Base-by-base conservation (phyloP, 169 alveolate genomes). In the Plasmodium cynomolgi region DNA sequence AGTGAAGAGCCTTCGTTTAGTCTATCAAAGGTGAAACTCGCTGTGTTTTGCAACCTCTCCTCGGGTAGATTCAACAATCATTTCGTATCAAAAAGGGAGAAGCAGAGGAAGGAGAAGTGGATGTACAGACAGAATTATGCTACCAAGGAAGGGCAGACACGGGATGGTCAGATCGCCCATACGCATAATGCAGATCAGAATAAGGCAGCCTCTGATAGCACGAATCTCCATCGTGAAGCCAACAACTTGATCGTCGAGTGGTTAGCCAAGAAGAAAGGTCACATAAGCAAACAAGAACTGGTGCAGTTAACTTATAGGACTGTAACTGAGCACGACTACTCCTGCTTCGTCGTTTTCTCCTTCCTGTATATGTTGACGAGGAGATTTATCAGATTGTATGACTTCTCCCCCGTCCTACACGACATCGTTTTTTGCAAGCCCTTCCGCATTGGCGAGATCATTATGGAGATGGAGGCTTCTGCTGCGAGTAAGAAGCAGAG, bases 401-500 rank as follows among this genome's bases (percentile, higher is more conserved):
- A 85, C 20, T 85, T 68, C 33, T 37, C 85, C 7, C 13, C 44
- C 23, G 15, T 50, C 41, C 68, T 85, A 26, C 31, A 20, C 11
- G 68, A 85, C 4, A 33, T 50, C 1, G 44, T 85, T 74, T 85
- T 85, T 85, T 75, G 47, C 41, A 75, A 85, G 80, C 29, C 77
- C 8, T 68, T 85, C 31, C 23, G 34, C 26, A 34, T 85, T 47
- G 26, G 62, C 8, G 56, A 85, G 26, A 54, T 85, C 58, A 31
- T 68, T 39, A 50, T 17, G 77, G 20, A 5, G 58, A 5, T 44
- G 58, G 37, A 29, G 31, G 77, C 34, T 50, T 50, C 62, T 1
- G 1, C 0, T 50, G 23, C 62, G 23, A 50, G 23, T 2, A 50
- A 4, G 23, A 50, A 50, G 17, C 62, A 50, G 8, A 15, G 62